phyloP scores from a whole-genome alignment of 345 rosid genomes.

The Eucalyptus curtisii region DNA sequence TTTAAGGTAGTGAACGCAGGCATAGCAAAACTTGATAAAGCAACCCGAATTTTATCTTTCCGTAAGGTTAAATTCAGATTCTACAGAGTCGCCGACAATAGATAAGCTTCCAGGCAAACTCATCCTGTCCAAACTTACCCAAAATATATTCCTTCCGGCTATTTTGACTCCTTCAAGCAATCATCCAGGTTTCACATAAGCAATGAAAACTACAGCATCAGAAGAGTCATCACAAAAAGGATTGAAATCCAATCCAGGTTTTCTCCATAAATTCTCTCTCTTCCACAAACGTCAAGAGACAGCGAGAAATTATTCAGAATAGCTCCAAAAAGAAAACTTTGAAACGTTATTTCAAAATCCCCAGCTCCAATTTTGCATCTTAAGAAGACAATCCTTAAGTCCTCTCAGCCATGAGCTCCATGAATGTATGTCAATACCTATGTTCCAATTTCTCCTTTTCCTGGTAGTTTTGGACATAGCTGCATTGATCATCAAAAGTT shows the following conservation, averaged over 20 bases:
- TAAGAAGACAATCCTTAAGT: not conserved
- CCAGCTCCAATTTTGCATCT: not conserved
- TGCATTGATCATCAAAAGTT: not conserved
- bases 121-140: not conserved
- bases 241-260: not conserved
- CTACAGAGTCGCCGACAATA: no score
- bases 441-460: slow-evolving; percentile 54
- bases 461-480: slow-evolving; percentile 40
- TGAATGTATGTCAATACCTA: slow-evolving; percentile 20
- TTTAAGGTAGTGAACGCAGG: no score
- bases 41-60: no score
- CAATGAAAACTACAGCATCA: not conserved
- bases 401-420: not conserved
- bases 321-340: not conserved
- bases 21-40: no score
- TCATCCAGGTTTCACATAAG: not conserved
- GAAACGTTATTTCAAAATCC: not conserved
- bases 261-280: not conserved
- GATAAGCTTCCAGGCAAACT: no score
- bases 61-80: no score
- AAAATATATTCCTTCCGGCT: not conserved
- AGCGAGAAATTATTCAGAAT: not conserved
- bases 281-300: not conserved
- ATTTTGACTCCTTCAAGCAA: not conserved
- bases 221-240: not conserved